These are phyloP conservation scores for Chrysosporium queenslandicum DNA, from an alignment of 2,329 filamentous ascomycete genomes.

Conservation along the genomic window DNA sequence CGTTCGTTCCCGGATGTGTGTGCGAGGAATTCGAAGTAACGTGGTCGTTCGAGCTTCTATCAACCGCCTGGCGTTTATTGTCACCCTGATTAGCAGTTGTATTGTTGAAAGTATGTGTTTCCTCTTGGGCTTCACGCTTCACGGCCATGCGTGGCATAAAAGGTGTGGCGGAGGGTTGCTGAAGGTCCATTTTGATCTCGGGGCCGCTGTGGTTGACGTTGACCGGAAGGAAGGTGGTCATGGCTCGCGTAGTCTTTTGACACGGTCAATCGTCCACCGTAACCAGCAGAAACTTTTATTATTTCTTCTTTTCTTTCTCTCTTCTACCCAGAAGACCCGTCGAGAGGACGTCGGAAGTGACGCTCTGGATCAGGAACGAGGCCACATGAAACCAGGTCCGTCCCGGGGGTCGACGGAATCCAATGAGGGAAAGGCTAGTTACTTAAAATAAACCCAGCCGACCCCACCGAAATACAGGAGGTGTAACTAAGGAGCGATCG, in stretches of 20 bases:
- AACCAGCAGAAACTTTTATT: neutral
- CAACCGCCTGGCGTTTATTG: neutral
- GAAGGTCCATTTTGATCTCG: slow-evolving; percentile 23
- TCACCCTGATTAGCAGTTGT: neutral
- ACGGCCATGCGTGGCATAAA: slow-evolving; percentile 44
- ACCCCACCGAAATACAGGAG: slow-evolving; percentile 1
- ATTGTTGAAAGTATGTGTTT: neutral
- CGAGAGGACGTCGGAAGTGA: neutral
- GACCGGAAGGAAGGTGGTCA: slow-evolving; percentile 53
- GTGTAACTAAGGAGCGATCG: neutral
- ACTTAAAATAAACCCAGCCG: slow-evolving; percentile 4
- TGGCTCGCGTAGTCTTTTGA: slow-evolving; percentile 26
- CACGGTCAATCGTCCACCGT: neutral
- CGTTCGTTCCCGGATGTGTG: slow-evolving; percentile 37
- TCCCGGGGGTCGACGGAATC: neutral
- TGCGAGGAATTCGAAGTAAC: slow-evolving; percentile 22
- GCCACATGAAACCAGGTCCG: slow-evolving; percentile 3
- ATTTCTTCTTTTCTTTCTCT: neutral
- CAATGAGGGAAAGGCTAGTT: neutral
- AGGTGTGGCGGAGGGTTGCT: slow-evolving; percentile 26
- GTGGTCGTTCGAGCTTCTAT: slow-evolving; percentile 26
- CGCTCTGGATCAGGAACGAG: slow-evolving; percentile 2
- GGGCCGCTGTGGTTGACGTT: slow-evolving; percentile 43
- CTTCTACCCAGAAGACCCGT: neutral
- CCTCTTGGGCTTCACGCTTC: slow-evolving; percentile 29